Conservation (phyloP, 2,329 filamentous ascomycete genomes). For the Fusarium cyanostomum region DNA sequence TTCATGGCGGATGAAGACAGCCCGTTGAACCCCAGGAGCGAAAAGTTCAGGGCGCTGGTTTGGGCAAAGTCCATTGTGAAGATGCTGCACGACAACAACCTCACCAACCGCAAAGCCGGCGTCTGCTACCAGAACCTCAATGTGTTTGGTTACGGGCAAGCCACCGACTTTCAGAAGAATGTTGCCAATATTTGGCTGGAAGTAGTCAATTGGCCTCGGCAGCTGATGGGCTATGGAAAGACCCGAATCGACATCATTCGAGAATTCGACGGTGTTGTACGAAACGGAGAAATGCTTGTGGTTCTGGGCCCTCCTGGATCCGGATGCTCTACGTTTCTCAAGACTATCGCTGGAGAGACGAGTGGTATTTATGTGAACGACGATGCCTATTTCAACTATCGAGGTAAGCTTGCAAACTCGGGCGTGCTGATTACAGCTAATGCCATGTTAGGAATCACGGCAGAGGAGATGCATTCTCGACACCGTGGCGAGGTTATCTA, state of each 20-base stretch:
- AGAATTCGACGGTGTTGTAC: slow-evolving; percentile 71
- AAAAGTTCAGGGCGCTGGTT: slow-evolving; percentile 29
- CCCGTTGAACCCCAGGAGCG: slow-evolving; percentile 54
- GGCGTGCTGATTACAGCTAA: fast-evolving
- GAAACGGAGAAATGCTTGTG: slow-evolving; percentile 75
- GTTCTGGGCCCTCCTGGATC: slow-evolving; percentile 74
- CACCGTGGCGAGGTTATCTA: slow-evolving; percentile 82
- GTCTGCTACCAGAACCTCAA: slow-evolving; percentile 71
- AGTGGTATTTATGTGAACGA: slow-evolving; percentile 78
- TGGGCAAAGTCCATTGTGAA: slow-evolving; percentile 38
- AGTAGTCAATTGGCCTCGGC: slow-evolving; percentile 51
- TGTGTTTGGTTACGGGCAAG: slow-evolving; percentile 72
- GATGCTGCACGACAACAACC: slow-evolving; percentile 21
- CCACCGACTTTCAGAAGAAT: slow-evolving; percentile 75
- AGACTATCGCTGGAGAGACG: slow-evolving; percentile 81
- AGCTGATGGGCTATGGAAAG: slow-evolving; percentile 62
- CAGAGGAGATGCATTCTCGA: slow-evolving; percentile 36
- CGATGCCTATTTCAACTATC: slow-evolving; percentile 79
- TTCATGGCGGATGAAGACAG: slow-evolving; percentile 51
- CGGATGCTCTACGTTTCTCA: slow-evolving; percentile 83
- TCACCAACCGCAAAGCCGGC: slow-evolving; percentile 53
- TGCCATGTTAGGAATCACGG: slow-evolving; percentile 22
- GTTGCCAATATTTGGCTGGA: slow-evolving; percentile 68
- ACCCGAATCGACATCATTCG: slow-evolving; percentile 71
- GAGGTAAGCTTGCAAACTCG: slow-evolving; percentile 56